Conservation (phyloP, 768 basidiomycete species). For the Kockovaella imperatae region DNA sequence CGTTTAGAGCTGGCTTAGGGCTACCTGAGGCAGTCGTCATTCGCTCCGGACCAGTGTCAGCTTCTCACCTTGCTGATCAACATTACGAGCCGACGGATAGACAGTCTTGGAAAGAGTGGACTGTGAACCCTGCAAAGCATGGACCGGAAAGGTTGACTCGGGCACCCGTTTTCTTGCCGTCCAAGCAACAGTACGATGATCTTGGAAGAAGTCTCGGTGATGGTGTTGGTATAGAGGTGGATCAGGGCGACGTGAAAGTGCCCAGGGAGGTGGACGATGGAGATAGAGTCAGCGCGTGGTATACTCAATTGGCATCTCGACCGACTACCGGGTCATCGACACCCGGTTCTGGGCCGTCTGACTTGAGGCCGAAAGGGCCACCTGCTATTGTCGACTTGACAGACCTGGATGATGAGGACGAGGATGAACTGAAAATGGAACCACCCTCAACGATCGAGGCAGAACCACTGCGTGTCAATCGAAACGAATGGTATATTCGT, state of each 20-base stretch:
- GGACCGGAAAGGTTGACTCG: constrained; percentile 15
- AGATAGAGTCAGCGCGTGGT: constrained; percentile 24
- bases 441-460: neutral
- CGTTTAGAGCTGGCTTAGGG: constrained; percentile 24
- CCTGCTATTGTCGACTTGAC: neutral
- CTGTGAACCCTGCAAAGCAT: constrained; percentile 29
- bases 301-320: constrained; percentile 14
- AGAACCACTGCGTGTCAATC: constrained; percentile 18
- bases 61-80: neutral
- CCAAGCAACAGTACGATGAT: constrained; percentile 23
- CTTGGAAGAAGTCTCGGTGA: constrained; percentile 21
- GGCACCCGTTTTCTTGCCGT: constrained; percentile 25
- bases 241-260: constrained; percentile 7
- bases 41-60: constrained; percentile 9
- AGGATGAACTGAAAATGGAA: neutral
- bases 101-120: constrained; percentile 30
- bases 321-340: neutral
- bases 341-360: neutral
- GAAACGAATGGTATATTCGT: constrained; percentile 39
- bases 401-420: neutral
- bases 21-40: constrained; percentile 27
- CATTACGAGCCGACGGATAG: neutral
- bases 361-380: neutral
- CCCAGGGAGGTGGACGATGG: constrained; percentile 18
- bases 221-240: constrained; percentile 23